Conservation (phyloP, 2,329 filamentous ascomycete species). For the Botrytis elliptica region DNA sequence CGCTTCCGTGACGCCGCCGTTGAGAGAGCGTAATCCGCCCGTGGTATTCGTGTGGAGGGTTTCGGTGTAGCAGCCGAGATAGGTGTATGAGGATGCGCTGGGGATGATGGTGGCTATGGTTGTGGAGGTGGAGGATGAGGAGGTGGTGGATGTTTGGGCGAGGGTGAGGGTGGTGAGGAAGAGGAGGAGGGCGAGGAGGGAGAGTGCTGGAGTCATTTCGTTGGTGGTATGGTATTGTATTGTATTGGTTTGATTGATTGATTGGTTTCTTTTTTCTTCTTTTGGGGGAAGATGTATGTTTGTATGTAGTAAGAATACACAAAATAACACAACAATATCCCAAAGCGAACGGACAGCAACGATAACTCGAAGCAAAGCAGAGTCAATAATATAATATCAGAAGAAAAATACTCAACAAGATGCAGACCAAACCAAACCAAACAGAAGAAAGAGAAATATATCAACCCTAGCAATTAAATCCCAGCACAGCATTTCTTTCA, state of each 20-base stretch:
- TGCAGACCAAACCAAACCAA: too few species aligned
- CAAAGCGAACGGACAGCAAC: background rate
- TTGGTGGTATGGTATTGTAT: too few species aligned
- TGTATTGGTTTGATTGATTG: background rate
- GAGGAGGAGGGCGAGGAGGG: background rate
- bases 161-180: background rate
- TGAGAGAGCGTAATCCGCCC: background rate
- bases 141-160: background rate
- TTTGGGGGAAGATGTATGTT: background rate
- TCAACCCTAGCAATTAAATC: background rate
- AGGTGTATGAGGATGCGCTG: slow-evolving; percentile 6
- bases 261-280: background rate
- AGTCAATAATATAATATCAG: background rate
- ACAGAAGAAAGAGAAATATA: background rate
- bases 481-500: background rate
- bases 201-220: background rate
- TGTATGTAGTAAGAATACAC: background rate
- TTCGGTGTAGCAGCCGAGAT: slow-evolving; percentile 17
- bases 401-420: background rate
- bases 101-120: background rate
- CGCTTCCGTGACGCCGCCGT: slow-evolving; percentile 10
- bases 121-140: background rate
- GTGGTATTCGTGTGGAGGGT: background rate
- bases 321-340: background rate
- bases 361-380: background rate